Evolutionary conservation across 2,329 filamentous ascomycete species (phyloP), one percentile per base, ranked within the genome.

Genomic region (Thelonectria olida): DNA sequence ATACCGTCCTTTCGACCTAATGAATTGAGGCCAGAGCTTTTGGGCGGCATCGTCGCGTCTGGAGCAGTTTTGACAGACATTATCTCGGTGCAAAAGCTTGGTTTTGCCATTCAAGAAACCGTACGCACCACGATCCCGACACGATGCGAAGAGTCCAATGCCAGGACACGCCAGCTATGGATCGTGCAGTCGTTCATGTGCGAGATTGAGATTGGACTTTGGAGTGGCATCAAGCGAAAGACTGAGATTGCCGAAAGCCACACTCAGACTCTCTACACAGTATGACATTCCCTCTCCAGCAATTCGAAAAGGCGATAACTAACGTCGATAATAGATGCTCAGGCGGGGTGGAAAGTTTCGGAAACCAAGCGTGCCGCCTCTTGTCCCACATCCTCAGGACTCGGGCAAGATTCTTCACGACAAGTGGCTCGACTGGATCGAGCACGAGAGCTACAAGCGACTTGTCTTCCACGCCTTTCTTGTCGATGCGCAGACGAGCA

Each of bases 201-300:
- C 20, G 58, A 58, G n/a, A 55, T 62, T 22, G 62, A 64, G 28
- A 54, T 58, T 47, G 62, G 62, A 2, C 28, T 64, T 2, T 64
- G 62, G 62, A 64, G 62, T 13, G 62, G 62, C 3, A 58, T 64
- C 34, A 64, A 64, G 19, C 42, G 62, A 17, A 64, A 64, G 51
- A 64, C 60, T 34, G 62, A 64, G 47, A 62, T 64, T 34, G 58
- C 62, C 8, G 62, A 64, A 36, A 64, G 62, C 10, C 62, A 64
- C 8, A 47, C 53, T 3, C 62, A 64, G 27, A 44, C 54, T n/a
- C 42, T 57, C 9, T 62, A 62, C 48, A 64, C 62, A 27, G 62
- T 64, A 59, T 23, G 60, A 5, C n/a, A 27, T 4, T n/a, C 2
- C 12, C 5, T 20, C 5, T 15, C 22, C 13, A 1, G 8, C 27